Conservation (phyloP, 1,139 yeast species). For the Sugiyamaella novakii region DNA sequence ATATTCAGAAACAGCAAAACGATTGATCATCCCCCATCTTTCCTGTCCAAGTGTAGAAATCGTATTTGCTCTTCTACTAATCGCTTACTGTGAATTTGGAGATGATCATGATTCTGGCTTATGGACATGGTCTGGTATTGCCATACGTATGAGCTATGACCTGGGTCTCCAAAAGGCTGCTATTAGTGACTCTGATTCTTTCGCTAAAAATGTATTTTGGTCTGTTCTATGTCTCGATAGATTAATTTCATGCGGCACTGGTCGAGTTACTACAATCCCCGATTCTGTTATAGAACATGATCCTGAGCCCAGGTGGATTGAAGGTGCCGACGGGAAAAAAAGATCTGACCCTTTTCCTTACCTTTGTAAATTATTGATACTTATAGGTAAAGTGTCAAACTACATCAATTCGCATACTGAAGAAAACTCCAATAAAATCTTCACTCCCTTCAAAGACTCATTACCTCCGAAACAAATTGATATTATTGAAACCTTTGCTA, state of each 20-base stretch:
- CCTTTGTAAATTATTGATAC: slow-evolving; percentile 33
- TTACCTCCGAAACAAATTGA: slow-evolving; percentile 28
- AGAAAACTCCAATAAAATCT: background rate
- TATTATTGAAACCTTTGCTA: slow-evolving; percentile 27
- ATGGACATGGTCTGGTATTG: slow-evolving; percentile 40
- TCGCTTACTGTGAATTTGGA: slow-evolving; percentile 37
- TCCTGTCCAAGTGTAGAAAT: slow-evolving; percentile 36
- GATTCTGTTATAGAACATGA: slow-evolving; percentile 31
- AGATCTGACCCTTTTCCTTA: slow-evolving; percentile 37
- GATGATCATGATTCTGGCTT: slow-evolving; percentile 38
- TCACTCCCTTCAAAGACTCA: background rate
- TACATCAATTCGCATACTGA: slow-evolving; percentile 20
- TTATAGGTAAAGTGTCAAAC: slow-evolving; percentile 36
- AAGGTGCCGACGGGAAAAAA: slow-evolving; percentile 16
- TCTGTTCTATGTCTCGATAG: slow-evolving; percentile 36
- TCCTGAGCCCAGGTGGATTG: slow-evolving; percentile 23
- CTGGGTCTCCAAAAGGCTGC: slow-evolving; percentile 34
- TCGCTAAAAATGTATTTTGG: slow-evolving; percentile 34
- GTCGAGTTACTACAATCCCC: slow-evolving; percentile 31
- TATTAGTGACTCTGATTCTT: slow-evolving; percentile 16
- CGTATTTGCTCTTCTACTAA: slow-evolving; percentile 34
- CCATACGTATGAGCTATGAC: slow-evolving; percentile 38
- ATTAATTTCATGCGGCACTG: slow-evolving; percentile 38
- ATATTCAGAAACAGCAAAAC: slow-evolving; percentile 35
- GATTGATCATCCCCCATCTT: slow-evolving; percentile 34